phyloP scores from a whole-genome alignment of 169 alveolate genomes.

The Plasmodium blacklocki region DNA sequence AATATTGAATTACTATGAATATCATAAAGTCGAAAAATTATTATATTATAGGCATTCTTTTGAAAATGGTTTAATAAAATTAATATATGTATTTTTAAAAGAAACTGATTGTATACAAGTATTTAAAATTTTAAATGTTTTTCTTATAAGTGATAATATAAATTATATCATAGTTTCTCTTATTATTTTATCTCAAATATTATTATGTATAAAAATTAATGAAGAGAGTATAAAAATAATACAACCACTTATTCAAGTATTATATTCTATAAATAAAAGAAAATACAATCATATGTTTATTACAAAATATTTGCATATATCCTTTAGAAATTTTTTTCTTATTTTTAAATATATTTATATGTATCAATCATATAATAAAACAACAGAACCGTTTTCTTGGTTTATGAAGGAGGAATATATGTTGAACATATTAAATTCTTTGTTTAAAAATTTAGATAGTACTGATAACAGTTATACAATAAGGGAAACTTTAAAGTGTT shows the following conservation, averaged over 20 bases:
- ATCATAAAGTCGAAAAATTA: conserved; percentile 41
- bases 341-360: conserved; percentile 33
- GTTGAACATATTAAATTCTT: conserved; percentile 48
- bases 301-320: conserved; percentile 54
- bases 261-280: conserved; percentile 26
- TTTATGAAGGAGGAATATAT: conserved; percentile 57
- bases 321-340: conserved; percentile 48
- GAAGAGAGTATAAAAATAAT: conserved; percentile 28
- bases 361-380: conserved; percentile 21
- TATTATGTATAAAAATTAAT: conserved; percentile 20
- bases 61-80: conserved; percentile 64
- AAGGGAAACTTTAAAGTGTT: conserved; percentile 56
- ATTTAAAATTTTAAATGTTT: conserved; percentile 28
- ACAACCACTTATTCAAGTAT: conserved; percentile 19
- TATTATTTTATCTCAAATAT: conserved; percentile 46
- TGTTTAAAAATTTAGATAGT: conserved; percentile 32
- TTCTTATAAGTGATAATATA: conserved; percentile 36
- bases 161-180: conserved; percentile 60
- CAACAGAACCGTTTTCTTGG: conserved; percentile 14
- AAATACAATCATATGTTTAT: conserved; percentile 26
- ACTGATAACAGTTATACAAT: conserved; percentile 11
- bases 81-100: conserved; percentile 53
- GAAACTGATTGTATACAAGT: conserved; percentile 25
- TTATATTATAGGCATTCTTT: conserved; percentile 61
- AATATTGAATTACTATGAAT: conserved; percentile 21